phyloP scores from a whole-genome alignment of 1,284 basidiomycete genomes.

The Pholiota adiposa region DNA sequence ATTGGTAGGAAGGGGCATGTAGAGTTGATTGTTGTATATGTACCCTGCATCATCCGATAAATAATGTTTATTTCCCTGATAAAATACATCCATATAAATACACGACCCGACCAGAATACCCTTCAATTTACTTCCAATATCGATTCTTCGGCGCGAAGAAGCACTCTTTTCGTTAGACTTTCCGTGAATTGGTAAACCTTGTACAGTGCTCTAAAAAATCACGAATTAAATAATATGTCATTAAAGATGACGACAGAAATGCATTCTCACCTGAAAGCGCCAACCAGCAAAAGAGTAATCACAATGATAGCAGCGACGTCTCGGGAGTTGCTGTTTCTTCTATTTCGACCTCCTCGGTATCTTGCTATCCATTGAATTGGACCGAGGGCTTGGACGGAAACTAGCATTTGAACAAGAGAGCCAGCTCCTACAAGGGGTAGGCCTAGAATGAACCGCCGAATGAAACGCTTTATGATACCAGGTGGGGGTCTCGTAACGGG shows the following conservation, averaged over 20 bases:
- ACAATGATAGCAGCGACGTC: conserved; percentile 71
- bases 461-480: conserved; percentile 55
- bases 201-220: conserved; percentile 58
- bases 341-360: conserved; percentile 56
- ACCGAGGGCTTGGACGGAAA: conserved; percentile 61
- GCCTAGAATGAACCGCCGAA: conserved; percentile 72
- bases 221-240: not conserved
- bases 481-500: conserved; percentile 33
- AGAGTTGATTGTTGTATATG: conserved; percentile 17
- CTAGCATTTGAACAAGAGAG: conserved; percentile 73
- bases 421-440: conserved; percentile 77
- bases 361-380: conserved; percentile 72
- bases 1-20: conserved; percentile 51
- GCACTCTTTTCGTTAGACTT: conserved; percentile 56
- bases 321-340: conserved; percentile 54
- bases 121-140: conserved; percentile 72
- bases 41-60: conserved; percentile 16
- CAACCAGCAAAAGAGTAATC: conserved; percentile 62
- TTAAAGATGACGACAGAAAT: not conserved
- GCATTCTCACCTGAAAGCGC: conserved; percentile 59
- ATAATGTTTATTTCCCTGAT: conserved; percentile 10
- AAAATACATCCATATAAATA: conserved; percentile 7
- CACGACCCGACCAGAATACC: not conserved
- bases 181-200: conserved; percentile 72
- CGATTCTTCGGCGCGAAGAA: conserved; percentile 74